Conservation (phyloP, 441 rosid species). For the Kokia cookei region DNA sequence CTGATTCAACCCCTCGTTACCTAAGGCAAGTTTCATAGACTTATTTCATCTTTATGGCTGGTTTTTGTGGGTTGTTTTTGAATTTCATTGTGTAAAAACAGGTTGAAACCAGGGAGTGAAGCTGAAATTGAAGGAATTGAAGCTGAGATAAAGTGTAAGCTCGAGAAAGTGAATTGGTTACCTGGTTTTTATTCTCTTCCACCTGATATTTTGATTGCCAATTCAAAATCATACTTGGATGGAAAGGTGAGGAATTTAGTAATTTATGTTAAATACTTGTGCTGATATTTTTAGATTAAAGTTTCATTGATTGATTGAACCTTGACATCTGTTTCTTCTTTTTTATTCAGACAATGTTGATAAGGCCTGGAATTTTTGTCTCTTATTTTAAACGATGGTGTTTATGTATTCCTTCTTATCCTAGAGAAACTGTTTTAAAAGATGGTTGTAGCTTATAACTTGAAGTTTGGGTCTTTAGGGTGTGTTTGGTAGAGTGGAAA, state of each 20-base stretch:
- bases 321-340: background rate
- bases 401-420: background rate
- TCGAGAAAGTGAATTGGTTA: conserved; percentile 62
- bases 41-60: background rate
- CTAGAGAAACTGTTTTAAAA: background rate
- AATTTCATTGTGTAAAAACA: background rate
- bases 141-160: conserved; percentile 59
- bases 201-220: conserved; percentile 66
- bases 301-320: background rate
- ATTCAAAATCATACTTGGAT: conserved; percentile 57
- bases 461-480: background rate
- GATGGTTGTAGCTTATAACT: background rate
- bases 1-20: conserved; percentile 64
- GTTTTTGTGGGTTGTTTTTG: background rate
- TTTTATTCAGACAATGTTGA: background rate
- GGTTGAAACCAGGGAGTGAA: conserved; percentile 75
- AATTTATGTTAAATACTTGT: background rate
- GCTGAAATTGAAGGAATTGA: conserved; percentile 43
- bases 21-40: conserved; percentile 38
- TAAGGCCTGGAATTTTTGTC: background rate
- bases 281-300: background rate
- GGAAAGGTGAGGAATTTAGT: conserved; percentile 47
- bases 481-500: background rate
- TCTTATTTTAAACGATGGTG: too few species aligned
- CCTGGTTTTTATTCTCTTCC: conserved; percentile 74